These are phyloP conservation scores for Aspergillus taichungensis DNA, from an alignment of 495 filamentous ascomycete genomes.

Conservation along the genomic window DNA sequence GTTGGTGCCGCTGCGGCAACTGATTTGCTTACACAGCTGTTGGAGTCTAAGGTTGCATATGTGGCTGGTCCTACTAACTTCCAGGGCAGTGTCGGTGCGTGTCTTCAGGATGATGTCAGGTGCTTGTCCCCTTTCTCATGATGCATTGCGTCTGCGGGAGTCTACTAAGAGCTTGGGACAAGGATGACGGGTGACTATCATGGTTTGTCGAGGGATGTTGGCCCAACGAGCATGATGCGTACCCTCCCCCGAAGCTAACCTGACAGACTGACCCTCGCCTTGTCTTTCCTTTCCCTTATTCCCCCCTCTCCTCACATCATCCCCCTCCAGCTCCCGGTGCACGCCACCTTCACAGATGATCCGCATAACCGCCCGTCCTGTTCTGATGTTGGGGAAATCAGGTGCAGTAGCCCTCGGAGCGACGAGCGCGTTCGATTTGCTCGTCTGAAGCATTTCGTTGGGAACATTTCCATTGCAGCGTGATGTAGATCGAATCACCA, in stretches of 20 bases:
- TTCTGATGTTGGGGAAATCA: slow-evolving; percentile 17
- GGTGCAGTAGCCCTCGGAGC: slow-evolving; percentile 4
- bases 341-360: slow-evolving; percentile 18
- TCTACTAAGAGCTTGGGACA: slow-evolving; percentile 17
- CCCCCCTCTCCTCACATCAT: slow-evolving; percentile 9
- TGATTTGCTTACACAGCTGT: slow-evolving; percentile 21
- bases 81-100: slow-evolving; percentile 1
- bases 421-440: slow-evolving; percentile 1
- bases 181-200: slow-evolving; percentile 9
- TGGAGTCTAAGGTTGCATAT: slow-evolving; percentile 13
- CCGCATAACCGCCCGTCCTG: slow-evolving; percentile 25
- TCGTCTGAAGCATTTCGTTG: slow-evolving; percentile 9
- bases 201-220: slow-evolving; percentile 6
- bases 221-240: too few relatives aligned
- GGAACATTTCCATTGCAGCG: slow-evolving; percentile 5
- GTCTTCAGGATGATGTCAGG: slow-evolving; percentile 28
- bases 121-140: slow-evolving; percentile 1
- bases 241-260: too few relatives aligned
- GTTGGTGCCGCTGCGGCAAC: slow-evolving; percentile 19
- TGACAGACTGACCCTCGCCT: slow-evolving; percentile 5
- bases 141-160: slow-evolving; percentile 17
- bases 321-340: slow-evolving; percentile 6
- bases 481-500: slow-evolving; percentile 21
- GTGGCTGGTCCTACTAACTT: slow-evolving; percentile 8
- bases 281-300: slow-evolving; percentile 3